Evolutionary conservation across 768 basidiomycete genomes (phyloP), one percentile per base, ranked within the genome.

Genomic region (Leccinum pellstonianum): DNA sequence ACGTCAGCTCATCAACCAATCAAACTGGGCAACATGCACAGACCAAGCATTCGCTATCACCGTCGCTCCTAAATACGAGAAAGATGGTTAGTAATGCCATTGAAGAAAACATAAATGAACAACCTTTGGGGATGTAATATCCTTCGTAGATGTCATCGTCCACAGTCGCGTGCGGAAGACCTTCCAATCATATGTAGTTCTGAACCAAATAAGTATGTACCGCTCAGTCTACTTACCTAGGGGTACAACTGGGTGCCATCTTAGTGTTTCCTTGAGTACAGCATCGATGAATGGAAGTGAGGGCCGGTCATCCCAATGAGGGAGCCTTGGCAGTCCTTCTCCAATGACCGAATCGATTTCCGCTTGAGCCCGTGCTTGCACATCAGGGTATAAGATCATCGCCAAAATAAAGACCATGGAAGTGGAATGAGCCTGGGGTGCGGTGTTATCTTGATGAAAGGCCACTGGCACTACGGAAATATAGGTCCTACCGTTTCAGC

Each of bases 71-170:
- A 17, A 21, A 35, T 3, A 15, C 14, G 31, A 11, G 31, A 25
- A 14, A 38, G 23, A 49, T 2, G 15, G 15, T 62, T 12, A 35
- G 27, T 21, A 7, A 49, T 35, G 2, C 38, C 46, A 29, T 58
- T 38, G 55, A 12, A 49, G 48, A 19, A 48, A 51, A 25, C 19
- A 38, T 21, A 43, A 33, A 48, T 12, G 21, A 38, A 25, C 79
- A 69, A 63, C 82, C 84, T 62, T 77, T 76, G 10, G 85, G 83
- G 47, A 86, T 86, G 6, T 80, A 62, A 56, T 80, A 80, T 21
- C 78, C 76, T 50, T 75, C 69, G 59, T 81, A 80, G 15, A 75
- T 56, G 53, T 79, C 80, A 56, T 80, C 77, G 37, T 75, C 65
- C 2, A 77, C 76, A 4, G 67, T 60, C 15, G 66, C 61, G 52